These are phyloP conservation scores for Epichloe typhina DNA, from an alignment of 2,329 filamentous ascomycete species.

Conservation along the genomic window DNA sequence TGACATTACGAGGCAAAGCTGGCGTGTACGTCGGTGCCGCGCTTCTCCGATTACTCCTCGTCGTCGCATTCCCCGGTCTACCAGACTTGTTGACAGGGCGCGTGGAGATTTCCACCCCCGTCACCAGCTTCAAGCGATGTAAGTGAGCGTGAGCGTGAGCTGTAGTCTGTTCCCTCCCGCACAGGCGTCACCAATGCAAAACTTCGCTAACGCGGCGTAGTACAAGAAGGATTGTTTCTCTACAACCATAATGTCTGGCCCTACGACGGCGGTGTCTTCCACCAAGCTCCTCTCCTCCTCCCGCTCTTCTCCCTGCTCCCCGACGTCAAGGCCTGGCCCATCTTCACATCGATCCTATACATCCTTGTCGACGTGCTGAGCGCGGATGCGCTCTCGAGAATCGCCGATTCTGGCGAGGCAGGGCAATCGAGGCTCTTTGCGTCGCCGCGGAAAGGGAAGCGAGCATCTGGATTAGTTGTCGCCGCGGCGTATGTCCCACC, in stretches of 20 bases:
- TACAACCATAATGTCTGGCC: conserved; percentile 95
- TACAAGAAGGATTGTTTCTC: conserved; percentile 92
- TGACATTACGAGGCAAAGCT: conserved; percentile 28
- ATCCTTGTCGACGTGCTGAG: conserved; percentile 69
- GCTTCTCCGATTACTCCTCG: conserved; percentile 66
- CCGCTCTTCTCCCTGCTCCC: conserved; percentile 86
- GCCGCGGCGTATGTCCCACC: conserved; percentile 54
- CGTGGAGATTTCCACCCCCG: conserved; percentile 87
- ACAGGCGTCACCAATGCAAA: not conserved
- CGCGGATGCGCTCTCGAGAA: conserved; percentile 63
- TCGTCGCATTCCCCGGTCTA: conserved; percentile 63
- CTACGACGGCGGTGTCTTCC: conserved; percentile 81
- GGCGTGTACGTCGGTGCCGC: conserved; percentile 63
- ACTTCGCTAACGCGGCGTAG: conserved; percentile 27
- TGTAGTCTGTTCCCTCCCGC: not conserved
- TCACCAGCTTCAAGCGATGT: conserved; percentile 97
- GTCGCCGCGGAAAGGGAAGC: conserved; percentile 63
- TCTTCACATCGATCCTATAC: conserved; percentile 71
- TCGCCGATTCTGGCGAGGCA: conserved; percentile 72
- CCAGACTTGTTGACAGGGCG: conserved; percentile 77
- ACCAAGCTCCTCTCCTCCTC: conserved; percentile 77
- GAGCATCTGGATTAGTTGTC: conserved; percentile 62
- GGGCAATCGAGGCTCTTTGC: conserved; percentile 60
- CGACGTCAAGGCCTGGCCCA: conserved; percentile 48
- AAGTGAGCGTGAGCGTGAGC: conserved; percentile 34